A percentile compares a stretch with the other conserved stretches of the same genome.
Conservation (phyloP, 2,329 filamentous ascomycete species). For the Aaosphaeria pasadenensis region DNA sequence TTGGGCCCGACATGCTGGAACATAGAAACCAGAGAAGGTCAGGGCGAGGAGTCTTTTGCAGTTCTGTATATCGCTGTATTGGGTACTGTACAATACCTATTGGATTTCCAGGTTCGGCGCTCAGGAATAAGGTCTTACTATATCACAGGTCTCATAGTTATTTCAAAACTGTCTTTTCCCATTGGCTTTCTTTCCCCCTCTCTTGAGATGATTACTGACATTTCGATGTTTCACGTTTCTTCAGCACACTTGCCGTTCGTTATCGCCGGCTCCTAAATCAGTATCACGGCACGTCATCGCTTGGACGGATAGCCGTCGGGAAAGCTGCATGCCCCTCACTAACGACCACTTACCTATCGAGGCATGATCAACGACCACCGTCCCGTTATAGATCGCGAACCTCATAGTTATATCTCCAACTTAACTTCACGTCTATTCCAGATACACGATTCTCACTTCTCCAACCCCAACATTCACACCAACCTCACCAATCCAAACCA, state of each 20-base stretch:
- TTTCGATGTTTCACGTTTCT: no score
- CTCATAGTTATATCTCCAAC: background rate
- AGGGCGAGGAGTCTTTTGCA: no score
- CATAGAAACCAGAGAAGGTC: no score
- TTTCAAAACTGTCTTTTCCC: background rate
- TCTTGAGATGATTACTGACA: background rate
- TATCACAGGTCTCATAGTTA: background rate
- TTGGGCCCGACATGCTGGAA: no score
- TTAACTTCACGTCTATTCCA: background rate
- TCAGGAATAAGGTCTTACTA: no score
- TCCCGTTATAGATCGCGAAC: background rate
- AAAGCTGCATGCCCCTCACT: background rate
- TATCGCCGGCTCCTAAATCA: no score
- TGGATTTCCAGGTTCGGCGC: no score
- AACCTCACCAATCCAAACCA: background rate
- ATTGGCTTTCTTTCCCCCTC: background rate
- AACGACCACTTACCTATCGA: background rate
- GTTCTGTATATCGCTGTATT: no score
- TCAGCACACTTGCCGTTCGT: no score
- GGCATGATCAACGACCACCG: background rate
- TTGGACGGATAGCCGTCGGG: background rate
- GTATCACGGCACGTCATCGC: background rate
- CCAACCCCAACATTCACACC: no score
- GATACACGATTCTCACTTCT: background rate
- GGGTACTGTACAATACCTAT: no score